Conservation (phyloP, 2,329 filamentous ascomycete species). For the Hymenoscyphus albidus region DNA sequence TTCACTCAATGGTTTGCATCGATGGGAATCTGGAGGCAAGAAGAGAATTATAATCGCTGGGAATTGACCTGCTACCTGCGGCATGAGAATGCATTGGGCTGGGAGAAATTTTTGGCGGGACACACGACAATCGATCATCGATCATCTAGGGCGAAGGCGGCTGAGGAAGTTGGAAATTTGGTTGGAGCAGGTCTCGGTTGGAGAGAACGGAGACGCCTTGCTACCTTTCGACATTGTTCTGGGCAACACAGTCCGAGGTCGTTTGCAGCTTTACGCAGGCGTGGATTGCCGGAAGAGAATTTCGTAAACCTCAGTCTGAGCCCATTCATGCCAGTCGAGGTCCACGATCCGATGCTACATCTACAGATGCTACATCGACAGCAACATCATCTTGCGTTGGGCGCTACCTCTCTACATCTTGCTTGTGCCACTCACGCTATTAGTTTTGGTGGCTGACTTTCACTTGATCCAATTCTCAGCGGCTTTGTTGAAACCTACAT, state of each 20-base stretch:
- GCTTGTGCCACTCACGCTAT: too few species aligned
- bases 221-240: not conserved
- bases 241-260: not conserved
- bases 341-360: not conserved
- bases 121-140: conserved; percentile 15
- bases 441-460: not conserved
- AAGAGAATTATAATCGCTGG: conserved; percentile 45
- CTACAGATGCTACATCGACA: not conserved
- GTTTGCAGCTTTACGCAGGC: not conserved
- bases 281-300: not conserved
- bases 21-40: conserved; percentile 69
- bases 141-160: not conserved
- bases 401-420: too few species aligned
- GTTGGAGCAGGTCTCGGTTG: not conserved
- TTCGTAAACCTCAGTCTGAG: not conserved
- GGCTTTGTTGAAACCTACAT: not conserved
- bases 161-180: not conserved
- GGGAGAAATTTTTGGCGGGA: conserved; percentile 32
- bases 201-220: not conserved
- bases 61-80: conserved; percentile 56
- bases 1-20: conserved; percentile 53
- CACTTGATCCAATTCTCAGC: not conserved
- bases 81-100: conserved; percentile 37
- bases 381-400: too few species aligned
- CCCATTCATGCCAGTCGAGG: not conserved